Conservation (phyloP, 2,329 filamentous ascomycete species). For the Mycosphaerelloides madeirae region DNA sequence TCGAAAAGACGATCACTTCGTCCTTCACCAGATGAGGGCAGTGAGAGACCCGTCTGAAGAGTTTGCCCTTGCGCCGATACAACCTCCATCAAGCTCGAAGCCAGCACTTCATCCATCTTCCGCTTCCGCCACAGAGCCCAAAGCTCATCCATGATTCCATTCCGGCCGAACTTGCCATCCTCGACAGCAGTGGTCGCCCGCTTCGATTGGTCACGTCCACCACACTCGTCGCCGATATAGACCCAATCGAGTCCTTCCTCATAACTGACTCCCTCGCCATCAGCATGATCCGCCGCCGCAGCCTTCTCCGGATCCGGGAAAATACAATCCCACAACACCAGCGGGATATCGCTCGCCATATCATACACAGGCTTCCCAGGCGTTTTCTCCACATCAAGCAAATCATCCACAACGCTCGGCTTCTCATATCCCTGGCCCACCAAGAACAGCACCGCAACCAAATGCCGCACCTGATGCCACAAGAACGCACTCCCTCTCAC, state of each 20-base stretch:
- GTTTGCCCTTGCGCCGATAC: slow-evolving; percentile 40
- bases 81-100: slow-evolving; percentile 66
- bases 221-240: slow-evolving; percentile 63
- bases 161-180: slow-evolving; percentile 58
- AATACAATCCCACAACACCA: slow-evolving; percentile 94
- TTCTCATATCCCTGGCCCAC: slow-evolving; percentile 82
- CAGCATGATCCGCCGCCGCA: slow-evolving; percentile 34
- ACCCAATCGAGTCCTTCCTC: slow-evolving; percentile 70
- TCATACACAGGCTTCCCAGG: slow-evolving; percentile 79
- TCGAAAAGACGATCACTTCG: slow-evolving; percentile 44
- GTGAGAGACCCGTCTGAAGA: neutral
- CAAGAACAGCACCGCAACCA: slow-evolving; percentile 88
- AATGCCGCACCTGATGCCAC: slow-evolving; percentile 96
- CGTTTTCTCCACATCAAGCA: slow-evolving; percentile 68
- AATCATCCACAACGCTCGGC: slow-evolving; percentile 64
- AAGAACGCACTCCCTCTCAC: slow-evolving; percentile 89
- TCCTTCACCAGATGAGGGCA: slow-evolving; percentile 7
- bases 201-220: slow-evolving; percentile 32
- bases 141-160: slow-evolving; percentile 65
- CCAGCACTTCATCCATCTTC: slow-evolving; percentile 87
- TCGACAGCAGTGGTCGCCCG: slow-evolving; percentile 36
- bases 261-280: slow-evolving; percentile 38
- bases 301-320: slow-evolving; percentile 58
- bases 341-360: slow-evolving; percentile 83
- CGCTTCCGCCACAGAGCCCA: slow-evolving; percentile 79